A percentile compares a stretch with the other conserved stretches of the same genome.
phyloP scores from a whole-genome alignment of 2,329 filamentous ascomycete species.

The Colletotrichum trifolii region DNA sequence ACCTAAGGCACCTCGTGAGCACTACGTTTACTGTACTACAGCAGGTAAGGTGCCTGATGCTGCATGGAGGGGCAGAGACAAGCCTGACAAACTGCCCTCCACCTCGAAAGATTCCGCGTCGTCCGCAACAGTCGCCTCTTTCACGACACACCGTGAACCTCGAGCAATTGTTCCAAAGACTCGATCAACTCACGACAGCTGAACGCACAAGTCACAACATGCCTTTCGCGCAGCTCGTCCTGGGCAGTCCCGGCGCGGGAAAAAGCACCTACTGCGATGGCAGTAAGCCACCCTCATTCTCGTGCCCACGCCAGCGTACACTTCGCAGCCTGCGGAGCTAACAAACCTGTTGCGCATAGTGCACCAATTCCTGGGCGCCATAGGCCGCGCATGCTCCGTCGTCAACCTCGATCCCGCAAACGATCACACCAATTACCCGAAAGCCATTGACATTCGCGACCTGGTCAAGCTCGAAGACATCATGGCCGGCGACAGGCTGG shows the following conservation, averaged over 20 bases:
- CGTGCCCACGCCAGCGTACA: constrained; percentile 7
- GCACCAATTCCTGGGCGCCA: constrained; percentile 97
- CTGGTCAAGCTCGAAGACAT: constrained; percentile 93
- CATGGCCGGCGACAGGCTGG: constrained; percentile 90
- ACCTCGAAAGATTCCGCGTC: constrained; percentile 3
- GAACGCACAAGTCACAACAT: constrained; percentile 47
- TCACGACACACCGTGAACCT: not conserved
- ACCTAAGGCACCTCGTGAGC: too few species aligned
- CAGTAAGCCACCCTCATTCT: constrained; percentile 63
- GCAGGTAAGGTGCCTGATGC: not conserved
- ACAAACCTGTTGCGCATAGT: constrained; percentile 57
- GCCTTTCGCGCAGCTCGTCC: constrained; percentile 80
- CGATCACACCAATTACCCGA: constrained; percentile 88
- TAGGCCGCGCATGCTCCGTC: constrained; percentile 92
- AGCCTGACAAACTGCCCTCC: constrained; percentile 19
- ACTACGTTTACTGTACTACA: too few species aligned
- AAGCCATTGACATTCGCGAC: constrained; percentile 89
- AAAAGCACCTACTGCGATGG: constrained; percentile 99
- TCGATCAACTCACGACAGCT: too few species aligned
- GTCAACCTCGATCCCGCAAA: constrained; percentile 98
- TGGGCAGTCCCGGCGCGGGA: constrained; percentile 93
- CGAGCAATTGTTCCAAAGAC: not conserved
- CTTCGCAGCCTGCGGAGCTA: constrained; percentile 20
- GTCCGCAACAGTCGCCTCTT: not conserved
- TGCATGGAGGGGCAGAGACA: constrained; percentile 27